Percentiles rank a stretch among this genome's conserved stretches.
These are phyloP conservation scores for Carallia brachiata DNA, from an alignment of 345 rosid genomes.

Conservation along the genomic window DNA sequence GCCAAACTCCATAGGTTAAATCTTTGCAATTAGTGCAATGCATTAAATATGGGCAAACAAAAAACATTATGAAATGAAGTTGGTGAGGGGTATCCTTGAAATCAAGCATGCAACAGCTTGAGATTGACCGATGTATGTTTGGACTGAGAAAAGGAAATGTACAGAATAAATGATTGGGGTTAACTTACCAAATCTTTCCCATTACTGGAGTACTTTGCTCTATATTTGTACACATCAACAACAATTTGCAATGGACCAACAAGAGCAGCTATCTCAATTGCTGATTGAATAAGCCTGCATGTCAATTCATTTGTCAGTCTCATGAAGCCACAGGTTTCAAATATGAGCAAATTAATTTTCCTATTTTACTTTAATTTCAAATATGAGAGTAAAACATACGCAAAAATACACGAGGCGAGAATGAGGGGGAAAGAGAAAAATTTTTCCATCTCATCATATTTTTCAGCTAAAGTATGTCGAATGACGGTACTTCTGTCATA, in stretches of 20 bases:
- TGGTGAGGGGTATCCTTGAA: too few species aligned
- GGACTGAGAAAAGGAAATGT: too few species aligned
- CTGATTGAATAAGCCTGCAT: constrained; percentile 38
- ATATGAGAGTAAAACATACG: constrained; percentile 17
- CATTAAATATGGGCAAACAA: too few species aligned
- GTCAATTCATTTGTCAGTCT: background rate
- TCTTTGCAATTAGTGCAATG: too few species aligned
- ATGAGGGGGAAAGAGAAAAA: constrained; percentile 26
- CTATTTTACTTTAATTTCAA: background rate
- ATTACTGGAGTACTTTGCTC: constrained; percentile 26
- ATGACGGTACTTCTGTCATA: constrained; percentile 25
- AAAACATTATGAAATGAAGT: too few species aligned
- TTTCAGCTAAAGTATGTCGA: constrained; percentile 33
- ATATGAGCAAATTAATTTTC: background rate
- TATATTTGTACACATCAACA: constrained; percentile 29
- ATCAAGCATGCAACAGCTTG: too few species aligned
- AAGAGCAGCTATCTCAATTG: constrained; percentile 27
- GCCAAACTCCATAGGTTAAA: too few species aligned
- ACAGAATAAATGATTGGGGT: too few species aligned
- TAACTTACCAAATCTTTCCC: constrained; percentile 24
- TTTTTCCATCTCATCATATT: constrained; percentile 34
- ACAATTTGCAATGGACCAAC: constrained; percentile 30
- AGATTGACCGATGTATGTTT: too few species aligned
- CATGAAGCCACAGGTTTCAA: too few species aligned
- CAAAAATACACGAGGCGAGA: constrained; percentile 32